Evolutionary conservation across 1,284 basidiomycete genomes (phyloP).

Genomic region (Irpex sp.): DNA sequence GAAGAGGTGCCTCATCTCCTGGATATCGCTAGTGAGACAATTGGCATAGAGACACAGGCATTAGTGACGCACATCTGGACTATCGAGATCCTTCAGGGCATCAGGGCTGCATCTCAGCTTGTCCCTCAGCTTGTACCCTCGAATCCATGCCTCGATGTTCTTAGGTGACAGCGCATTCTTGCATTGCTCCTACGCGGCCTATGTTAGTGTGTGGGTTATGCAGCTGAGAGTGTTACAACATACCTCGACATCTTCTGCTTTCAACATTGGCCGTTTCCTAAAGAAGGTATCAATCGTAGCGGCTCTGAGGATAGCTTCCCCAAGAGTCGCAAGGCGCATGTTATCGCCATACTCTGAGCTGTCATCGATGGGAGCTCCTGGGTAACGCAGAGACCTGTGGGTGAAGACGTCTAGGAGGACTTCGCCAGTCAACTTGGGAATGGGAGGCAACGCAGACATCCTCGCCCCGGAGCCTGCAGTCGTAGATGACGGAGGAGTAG

Average conservation of each 20-base stretch:
- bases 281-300: slow-evolving; percentile 51
- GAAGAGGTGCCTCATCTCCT: slow-evolving; percentile 62
- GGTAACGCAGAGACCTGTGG: slow-evolving; percentile 56
- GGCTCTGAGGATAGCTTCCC: slow-evolving; percentile 46
- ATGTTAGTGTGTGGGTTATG: background rate
- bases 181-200: slow-evolving; percentile 25
- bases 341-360: slow-evolving; percentile 50
- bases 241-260: slow-evolving; percentile 47
- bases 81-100: slow-evolving; percentile 34
- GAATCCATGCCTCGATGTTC: slow-evolving; percentile 55
- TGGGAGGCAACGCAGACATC: slow-evolving; percentile 25
- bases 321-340: slow-evolving; percentile 53
- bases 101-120: slow-evolving; percentile 55
- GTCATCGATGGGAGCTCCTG: slow-evolving; percentile 34
- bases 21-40: background rate
- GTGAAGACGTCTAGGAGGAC: slow-evolving; percentile 64
- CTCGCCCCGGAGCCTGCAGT: background rate
- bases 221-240: slow-evolving; percentile 28
- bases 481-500: background rate
- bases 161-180: slow-evolving; percentile 37
- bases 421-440: slow-evolving; percentile 45
- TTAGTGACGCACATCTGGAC: slow-evolving; percentile 36
- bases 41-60: slow-evolving; percentile 10
- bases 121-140: slow-evolving; percentile 50
- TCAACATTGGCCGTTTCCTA: slow-evolving; percentile 49